phyloP scores from a whole-genome alignment of 1,139 yeast genomes.

The Suhomyces kunorum region DNA sequence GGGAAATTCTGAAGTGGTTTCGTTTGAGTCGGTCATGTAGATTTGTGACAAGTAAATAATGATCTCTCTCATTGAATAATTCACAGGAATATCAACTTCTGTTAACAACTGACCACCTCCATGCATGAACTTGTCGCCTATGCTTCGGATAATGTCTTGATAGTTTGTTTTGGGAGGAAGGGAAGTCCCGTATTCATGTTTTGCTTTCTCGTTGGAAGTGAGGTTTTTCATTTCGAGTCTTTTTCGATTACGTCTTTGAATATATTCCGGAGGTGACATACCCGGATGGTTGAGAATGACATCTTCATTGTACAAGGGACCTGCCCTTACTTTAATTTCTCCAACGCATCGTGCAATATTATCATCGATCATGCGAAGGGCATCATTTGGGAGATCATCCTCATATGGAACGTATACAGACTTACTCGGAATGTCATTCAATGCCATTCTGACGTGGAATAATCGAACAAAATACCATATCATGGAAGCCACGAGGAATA shows the following conservation, averaged over 20 bases:
- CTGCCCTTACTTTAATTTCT: constrained; percentile 49
- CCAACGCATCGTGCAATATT: constrained; percentile 46
- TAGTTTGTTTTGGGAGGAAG: constrained; percentile 62
- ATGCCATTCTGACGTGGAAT: constrained; percentile 55
- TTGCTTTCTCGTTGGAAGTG: constrained; percentile 2
- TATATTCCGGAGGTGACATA: constrained; percentile 47
- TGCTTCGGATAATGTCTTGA: constrained; percentile 61
- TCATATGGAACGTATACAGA: constrained; percentile 65
- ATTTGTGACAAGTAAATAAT: constrained; percentile 27
- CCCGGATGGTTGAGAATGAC: constrained; percentile 64
- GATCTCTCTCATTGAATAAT: constrained; percentile 51
- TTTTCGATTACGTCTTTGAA: constrained; percentile 31
- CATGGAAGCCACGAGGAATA: constrained; percentile 52
- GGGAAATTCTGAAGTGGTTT: constrained; percentile 4
- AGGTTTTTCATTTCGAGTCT: constrained; percentile 1
- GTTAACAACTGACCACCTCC: constrained; percentile 26
- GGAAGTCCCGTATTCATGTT: constrained; percentile 17
- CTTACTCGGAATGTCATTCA: constrained; percentile 74
- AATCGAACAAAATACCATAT: constrained; percentile 55
- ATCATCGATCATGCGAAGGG: constrained; percentile 38
- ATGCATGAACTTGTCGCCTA: constrained; percentile 51
- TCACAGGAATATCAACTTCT: constrained; percentile 38
- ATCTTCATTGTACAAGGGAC: constrained; percentile 44
- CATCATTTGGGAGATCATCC: constrained; percentile 59
- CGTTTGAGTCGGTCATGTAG: constrained; percentile 14